phyloP scores from a whole-genome alignment of 345 rosid species.

The Hibiscus syriacus region DNA sequence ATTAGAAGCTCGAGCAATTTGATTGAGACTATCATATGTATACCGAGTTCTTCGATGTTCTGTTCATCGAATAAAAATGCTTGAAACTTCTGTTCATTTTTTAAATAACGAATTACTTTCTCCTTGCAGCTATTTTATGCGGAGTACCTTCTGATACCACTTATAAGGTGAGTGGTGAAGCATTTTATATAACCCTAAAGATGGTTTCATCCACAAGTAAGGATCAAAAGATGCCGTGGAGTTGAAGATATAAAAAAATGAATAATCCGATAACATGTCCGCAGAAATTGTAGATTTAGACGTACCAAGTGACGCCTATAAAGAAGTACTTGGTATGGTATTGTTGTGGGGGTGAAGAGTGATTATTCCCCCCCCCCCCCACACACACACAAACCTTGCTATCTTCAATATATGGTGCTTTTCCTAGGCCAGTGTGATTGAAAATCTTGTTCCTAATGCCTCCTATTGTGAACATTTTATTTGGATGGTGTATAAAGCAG shows the following conservation, averaged over 20 bases:
- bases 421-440: too few species aligned
- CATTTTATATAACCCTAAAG: background rate
- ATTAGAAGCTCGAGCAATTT: background rate
- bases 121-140: slow-evolving; percentile 84
- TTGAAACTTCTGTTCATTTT: background rate
- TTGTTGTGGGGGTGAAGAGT: background rate
- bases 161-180: slow-evolving; percentile 46
- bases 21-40: background rate
- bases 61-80: background rate
- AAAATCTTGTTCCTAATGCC: too few species aligned
- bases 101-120: background rate
- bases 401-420: too few species aligned
- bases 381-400: too few species aligned
- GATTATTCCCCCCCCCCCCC: too few species aligned
- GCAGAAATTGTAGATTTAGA: background rate
- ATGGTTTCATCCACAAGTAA: background rate
- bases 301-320: background rate
- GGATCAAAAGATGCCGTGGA: background rate
- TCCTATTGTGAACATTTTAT: too few species aligned
- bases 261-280: background rate
- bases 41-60: background rate
- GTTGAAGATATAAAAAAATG: background rate
- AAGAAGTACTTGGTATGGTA: background rate
- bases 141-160: slow-evolving; percentile 82
- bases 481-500: too few species aligned